Percentiles rank a stretch among this genome's conserved stretches.
phyloP scores from a whole-genome alignment of 2,329 filamentous ascomycete genomes.

The Monilinia aucupariae region DNA sequence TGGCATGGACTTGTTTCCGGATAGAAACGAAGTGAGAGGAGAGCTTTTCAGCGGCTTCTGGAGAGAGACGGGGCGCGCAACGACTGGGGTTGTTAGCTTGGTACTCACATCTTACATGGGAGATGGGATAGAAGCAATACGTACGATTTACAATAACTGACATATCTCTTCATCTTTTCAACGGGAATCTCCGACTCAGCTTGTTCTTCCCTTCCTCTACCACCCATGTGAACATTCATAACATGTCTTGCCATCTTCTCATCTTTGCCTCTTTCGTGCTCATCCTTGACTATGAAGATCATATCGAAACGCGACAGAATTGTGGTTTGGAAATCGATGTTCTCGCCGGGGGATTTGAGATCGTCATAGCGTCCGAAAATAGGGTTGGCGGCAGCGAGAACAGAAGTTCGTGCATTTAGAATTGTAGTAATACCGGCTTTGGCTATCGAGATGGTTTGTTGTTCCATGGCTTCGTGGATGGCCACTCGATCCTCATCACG shows the following conservation, averaged over 20 bases:
- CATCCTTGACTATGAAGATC: constrained; percentile 98
- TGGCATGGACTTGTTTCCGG: constrained; percentile 84
- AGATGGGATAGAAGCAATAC: constrained; percentile 35
- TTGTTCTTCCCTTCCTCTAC: constrained; percentile 73
- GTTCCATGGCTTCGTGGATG: constrained; percentile 99
- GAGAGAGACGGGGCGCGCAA: constrained; percentile 84
- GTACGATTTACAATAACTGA: constrained; percentile 93
- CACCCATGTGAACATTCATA: constrained; percentile 95
- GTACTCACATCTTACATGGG: neutral
- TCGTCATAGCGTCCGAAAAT: constrained; percentile 98
- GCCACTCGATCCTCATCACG: constrained; percentile 94
- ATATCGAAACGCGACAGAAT: constrained; percentile 98
- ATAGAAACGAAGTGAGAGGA: constrained; percentile 97
- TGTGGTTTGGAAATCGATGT: constrained; percentile 98
- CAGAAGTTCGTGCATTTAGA: constrained; percentile 89
- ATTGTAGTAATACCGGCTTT: constrained; percentile 99
- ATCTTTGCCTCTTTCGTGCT: constrained; percentile 83
- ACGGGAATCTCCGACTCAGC: constrained; percentile 84
- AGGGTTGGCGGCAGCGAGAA: constrained; percentile 91
- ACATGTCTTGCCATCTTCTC: constrained; percentile 94
- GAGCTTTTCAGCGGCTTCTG: constrained; percentile 89
- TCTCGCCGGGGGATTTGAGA: constrained; percentile 94
- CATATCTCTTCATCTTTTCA: constrained; percentile 95
- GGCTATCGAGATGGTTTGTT: constrained; percentile 98
- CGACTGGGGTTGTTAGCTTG: constrained; percentile 49